Evolutionary conservation across 1,284 basidiomycete genomes (phyloP).

Genomic region (Fomes fomentarius): DNA sequence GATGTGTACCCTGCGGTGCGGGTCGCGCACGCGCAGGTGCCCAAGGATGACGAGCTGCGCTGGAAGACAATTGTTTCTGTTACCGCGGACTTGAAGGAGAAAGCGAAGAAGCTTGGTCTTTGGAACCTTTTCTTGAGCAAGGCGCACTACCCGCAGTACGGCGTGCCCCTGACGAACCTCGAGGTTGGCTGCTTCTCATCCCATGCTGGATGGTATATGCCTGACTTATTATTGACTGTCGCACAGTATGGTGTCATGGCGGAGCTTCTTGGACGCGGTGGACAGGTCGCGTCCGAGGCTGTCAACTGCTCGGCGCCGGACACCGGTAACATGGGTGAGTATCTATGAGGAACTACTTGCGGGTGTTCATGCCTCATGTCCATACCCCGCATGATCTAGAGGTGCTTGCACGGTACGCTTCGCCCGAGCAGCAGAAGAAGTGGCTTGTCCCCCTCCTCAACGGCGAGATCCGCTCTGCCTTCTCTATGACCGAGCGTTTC

Average conservation of each 20-base stretch:
- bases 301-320: conserved; percentile 95
- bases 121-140: conserved; percentile 99
- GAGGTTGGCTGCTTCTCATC: conserved; percentile 82
- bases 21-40: conserved; percentile 84
- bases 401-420: conserved; percentile 94
- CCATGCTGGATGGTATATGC: too few species aligned
- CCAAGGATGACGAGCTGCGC: conserved; percentile 72
- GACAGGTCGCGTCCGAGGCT: conserved; percentile 82
- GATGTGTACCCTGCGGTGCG: conserved; percentile 84
- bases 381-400: conserved; percentile 50
- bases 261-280: conserved; percentile 87
- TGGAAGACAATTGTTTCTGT: conserved; percentile 88
- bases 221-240: too few species aligned
- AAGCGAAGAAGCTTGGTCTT: conserved; percentile 86
- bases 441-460: conserved; percentile 90
- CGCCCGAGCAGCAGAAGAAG: conserved; percentile 85
- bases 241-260: conserved; percentile 93
- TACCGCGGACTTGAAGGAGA: conserved; percentile 85
- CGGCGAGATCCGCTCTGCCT: conserved; percentile 92
- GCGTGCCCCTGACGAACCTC: conserved; percentile 90
- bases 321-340: conserved; percentile 92
- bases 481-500: conserved; percentile 93
- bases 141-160: conserved; percentile 87
- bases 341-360: neutral
- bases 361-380: too few species aligned